A percentile compares a stretch with the other conserved stretches of the same genome.
These are phyloP conservation scores for Chloris gayana DNA, from an alignment of 176 grass and related monocot species.

Conservation along the genomic window DNA sequence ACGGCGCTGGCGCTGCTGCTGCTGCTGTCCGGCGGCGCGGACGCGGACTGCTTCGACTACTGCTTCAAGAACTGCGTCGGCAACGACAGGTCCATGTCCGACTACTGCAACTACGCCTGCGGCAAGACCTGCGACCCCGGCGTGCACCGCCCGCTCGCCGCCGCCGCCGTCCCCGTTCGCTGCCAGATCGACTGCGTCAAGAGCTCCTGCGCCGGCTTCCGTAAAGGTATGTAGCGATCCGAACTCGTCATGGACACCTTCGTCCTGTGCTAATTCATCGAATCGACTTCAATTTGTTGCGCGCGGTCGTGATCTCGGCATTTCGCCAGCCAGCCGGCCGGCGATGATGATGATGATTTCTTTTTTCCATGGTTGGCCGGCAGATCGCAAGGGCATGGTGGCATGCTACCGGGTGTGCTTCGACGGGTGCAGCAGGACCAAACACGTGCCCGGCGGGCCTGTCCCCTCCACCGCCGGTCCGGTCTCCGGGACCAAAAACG, in stretches of 20 bases:
- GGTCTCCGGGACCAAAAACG: no score
- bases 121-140: constrained; percentile 55
- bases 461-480: no score
- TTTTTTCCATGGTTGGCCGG: constrained; percentile 2
- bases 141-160: not conserved
- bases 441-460: no score
- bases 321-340: no score
- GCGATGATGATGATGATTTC: no score
- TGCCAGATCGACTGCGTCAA: constrained; percentile 45
- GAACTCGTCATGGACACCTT: no score
- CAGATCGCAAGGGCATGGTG: constrained; percentile 23
- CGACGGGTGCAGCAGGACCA: constrained; percentile 35
- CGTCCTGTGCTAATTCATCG: not conserved
- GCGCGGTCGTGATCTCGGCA: no score
- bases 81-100: constrained; percentile 46
- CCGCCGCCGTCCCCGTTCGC: not conserved
- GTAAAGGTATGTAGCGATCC: not conserved
- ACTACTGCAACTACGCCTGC: constrained; percentile 66
- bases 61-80: constrained; percentile 54
- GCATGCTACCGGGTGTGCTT: constrained; percentile 43
- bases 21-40: constrained; percentile 25
- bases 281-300: not conserved
- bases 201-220: not conserved
- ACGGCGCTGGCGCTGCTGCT: not conserved
- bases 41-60: constrained; percentile 49